Evolutionary conservation across 352 stramenopile genomes (phyloP).

Genomic region (Pythium apleroticum): DNA sequence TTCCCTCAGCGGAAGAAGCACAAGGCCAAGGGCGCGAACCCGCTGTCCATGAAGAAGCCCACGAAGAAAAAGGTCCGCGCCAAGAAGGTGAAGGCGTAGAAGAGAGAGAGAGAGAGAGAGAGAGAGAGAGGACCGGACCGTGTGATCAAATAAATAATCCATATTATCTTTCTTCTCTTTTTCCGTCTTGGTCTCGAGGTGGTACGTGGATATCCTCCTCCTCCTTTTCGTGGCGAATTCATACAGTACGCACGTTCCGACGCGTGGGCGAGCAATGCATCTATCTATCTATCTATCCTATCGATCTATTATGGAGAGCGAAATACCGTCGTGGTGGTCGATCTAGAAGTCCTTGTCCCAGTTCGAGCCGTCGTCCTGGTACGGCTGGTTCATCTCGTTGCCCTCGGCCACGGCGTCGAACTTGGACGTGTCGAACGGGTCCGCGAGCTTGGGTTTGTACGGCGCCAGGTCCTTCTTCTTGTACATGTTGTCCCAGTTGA

Average conservation of each 20-base stretch:
- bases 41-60: constrained; percentile 74
- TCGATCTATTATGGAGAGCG: neutral
- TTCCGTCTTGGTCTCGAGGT: neutral
- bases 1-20: constrained; percentile 42
- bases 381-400: constrained; percentile 48
- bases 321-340: neutral
- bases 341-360: constrained; percentile 87
- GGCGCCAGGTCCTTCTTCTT: constrained; percentile 74
- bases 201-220: neutral
- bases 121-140: too few species aligned
- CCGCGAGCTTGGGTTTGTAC: constrained; percentile 71
- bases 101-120: too few species aligned
- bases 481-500: constrained; percentile 74
- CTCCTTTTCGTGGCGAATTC: neutral
- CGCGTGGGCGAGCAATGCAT: constrained; percentile 11
- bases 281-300: neutral
- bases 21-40: constrained; percentile 72
- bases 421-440: constrained; percentile 76
- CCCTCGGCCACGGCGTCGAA: constrained; percentile 80
- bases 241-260: constrained; percentile 14
- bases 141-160: constrained; percentile 7
- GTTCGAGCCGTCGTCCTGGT: constrained; percentile 56
- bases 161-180: neutral
- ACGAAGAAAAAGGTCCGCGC: constrained; percentile 76
- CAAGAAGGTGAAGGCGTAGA: constrained; percentile 66